These are phyloP conservation scores for Ustilago lituana DNA, from an alignment of 1,284 basidiomycete genomes.

Conservation along the genomic window DNA sequence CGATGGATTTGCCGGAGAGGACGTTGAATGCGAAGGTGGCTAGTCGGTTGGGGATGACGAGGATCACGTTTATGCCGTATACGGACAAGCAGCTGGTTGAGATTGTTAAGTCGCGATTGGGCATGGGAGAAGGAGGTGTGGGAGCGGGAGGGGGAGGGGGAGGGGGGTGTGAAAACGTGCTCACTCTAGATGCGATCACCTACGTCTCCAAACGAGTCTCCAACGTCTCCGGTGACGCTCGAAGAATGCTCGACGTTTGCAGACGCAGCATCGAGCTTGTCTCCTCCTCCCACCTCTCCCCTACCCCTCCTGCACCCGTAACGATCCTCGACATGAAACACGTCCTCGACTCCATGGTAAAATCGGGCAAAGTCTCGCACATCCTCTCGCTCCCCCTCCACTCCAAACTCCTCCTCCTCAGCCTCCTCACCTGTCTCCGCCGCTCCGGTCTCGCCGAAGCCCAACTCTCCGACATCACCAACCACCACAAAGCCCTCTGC, in stretches of 20 bases:
- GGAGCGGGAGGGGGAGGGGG: no score
- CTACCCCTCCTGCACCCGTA: constrained; percentile 70
- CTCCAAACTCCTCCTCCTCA: constrained; percentile 70
- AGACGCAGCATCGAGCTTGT: constrained; percentile 68
- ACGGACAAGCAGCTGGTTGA: constrained; percentile 80
- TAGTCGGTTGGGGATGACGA: constrained; percentile 91
- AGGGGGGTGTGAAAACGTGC: constrained; percentile 73
- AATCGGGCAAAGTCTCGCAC: constrained; percentile 77
- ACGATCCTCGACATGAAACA: constrained; percentile 79
- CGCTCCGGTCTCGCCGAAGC: constrained; percentile 88
- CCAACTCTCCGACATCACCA: constrained; percentile 78
- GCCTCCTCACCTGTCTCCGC: constrained; percentile 82
- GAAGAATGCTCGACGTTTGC: constrained; percentile 92
- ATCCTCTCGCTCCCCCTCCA: constrained; percentile 57
- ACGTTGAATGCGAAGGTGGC: constrained; percentile 90
- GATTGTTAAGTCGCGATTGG: constrained; percentile 84
- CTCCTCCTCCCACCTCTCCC: constrained; percentile 30
- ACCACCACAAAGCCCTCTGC: constrained; percentile 54
- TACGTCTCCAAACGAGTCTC: constrained; percentile 91
- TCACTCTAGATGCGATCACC: constrained; percentile 79
- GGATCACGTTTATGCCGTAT: constrained; percentile 95
- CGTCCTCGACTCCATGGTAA: constrained; percentile 89
- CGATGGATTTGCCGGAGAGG: constrained; percentile 96
- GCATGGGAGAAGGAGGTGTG: no score
- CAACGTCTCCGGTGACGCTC: constrained; percentile 91